A percentile compares a stretch with the other conserved stretches of the same genome.
Conservation (phyloP, 2,329 filamentous ascomycete genomes). For the Pseudogymnoascus sp. region DNA sequence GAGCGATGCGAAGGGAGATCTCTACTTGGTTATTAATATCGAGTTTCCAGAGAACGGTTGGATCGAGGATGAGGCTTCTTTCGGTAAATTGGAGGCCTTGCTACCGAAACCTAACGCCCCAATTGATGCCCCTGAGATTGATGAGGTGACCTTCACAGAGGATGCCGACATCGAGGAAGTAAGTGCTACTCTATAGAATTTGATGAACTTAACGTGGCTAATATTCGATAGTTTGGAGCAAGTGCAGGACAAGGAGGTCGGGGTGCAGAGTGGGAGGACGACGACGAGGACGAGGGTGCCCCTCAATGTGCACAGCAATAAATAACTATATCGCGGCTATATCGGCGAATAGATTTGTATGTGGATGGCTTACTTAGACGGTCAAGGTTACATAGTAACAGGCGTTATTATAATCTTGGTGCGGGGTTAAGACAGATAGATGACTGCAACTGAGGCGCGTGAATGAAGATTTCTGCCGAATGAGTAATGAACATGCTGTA, state of each 20-base stretch:
- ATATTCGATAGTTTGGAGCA: constrained; percentile 54
- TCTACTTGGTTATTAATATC: constrained; percentile 80
- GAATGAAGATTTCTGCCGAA: neutral
- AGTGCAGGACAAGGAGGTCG: constrained; percentile 54
- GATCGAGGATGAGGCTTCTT: constrained; percentile 61
- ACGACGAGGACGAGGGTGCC: constrained; percentile 47
- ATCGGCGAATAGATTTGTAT: constrained; percentile 1
- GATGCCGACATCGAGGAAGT: constrained; percentile 75
- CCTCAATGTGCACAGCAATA: constrained; percentile 51
- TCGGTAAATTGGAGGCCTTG: constrained; percentile 64
- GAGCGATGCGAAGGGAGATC: constrained; percentile 72
- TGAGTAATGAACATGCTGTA: neutral
- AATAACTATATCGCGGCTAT: constrained; percentile 5
- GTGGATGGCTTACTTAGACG: constrained; percentile 1
- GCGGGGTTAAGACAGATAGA: neutral
- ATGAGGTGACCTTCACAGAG: constrained; percentile 82
- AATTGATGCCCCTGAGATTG: constrained; percentile 65
- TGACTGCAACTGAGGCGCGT: neutral
- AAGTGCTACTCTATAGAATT: constrained; percentile 25
- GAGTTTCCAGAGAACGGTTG: constrained; percentile 84
- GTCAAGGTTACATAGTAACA: constrained; percentile 5
- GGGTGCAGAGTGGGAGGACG: constrained; percentile 62
- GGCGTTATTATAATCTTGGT: constrained; percentile 6
- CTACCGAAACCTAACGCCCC: constrained; percentile 55
- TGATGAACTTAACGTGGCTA: constrained; percentile 18